These are phyloP conservation scores for Penicillium pancosmium DNA, from an alignment of 495 filamentous ascomycete species.

Conservation along the genomic window DNA sequence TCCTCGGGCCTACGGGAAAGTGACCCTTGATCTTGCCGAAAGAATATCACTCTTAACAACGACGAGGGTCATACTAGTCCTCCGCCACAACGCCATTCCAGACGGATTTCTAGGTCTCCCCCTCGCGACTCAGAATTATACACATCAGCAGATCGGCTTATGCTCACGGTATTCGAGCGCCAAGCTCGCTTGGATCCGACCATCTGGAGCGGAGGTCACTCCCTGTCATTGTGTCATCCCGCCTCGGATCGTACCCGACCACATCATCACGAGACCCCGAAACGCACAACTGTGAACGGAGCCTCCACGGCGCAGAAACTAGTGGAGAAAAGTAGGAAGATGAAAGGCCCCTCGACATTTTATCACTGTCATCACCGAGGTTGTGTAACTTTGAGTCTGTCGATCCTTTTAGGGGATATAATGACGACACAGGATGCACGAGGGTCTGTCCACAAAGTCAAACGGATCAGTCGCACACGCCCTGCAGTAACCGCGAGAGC, in stretches of 20 bases:
- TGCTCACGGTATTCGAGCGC: not conserved
- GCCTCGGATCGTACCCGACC: not conserved
- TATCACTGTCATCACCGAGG: not conserved
- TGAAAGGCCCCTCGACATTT: no score
- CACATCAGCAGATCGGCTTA: not conserved
- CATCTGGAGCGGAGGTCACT: not conserved
- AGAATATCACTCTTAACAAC: not conserved
- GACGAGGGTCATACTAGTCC: no score
- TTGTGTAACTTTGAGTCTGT: not conserved
- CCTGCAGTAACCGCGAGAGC: not conserved
- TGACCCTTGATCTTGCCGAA: no score
- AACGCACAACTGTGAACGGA: not conserved
- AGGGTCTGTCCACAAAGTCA: not conserved
- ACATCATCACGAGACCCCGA: not conserved
- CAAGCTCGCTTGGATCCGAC: not conserved
- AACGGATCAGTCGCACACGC: not conserved
- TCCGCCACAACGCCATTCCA: not conserved
- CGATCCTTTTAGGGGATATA: not conserved
- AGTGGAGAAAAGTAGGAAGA: no score
- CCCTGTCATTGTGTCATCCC: constrained; percentile 1
- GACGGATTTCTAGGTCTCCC: not conserved
- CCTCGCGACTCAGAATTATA: not conserved
- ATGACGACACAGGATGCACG: constrained; percentile 2
- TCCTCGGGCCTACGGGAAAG: no score
- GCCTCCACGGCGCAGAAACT: not conserved